phyloP scores from a whole-genome alignment of 768 basidiomycete genomes.

The Paxillus rubicundulus region DNA sequence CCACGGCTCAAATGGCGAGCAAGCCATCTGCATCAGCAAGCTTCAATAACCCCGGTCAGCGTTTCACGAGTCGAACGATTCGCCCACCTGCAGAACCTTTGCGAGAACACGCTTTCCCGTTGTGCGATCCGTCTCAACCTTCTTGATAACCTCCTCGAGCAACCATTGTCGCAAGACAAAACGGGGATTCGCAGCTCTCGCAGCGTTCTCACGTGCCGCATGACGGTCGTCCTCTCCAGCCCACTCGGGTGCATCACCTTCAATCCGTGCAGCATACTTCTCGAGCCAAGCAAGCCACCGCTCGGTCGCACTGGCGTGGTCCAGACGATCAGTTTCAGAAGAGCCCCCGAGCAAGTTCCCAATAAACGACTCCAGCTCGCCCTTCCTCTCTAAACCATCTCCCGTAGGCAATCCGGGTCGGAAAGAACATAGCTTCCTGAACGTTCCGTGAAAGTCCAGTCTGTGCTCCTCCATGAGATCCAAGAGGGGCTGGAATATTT shows the following conservation, averaged over 20 bases:
- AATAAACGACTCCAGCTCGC: conserved; percentile 41
- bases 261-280: conserved; percentile 57
- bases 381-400: conserved; percentile 9
- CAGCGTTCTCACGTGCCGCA: conserved; percentile 45
- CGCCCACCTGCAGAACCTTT: conserved; percentile 75
- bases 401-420: conserved; percentile 36
- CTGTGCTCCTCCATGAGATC: conserved; percentile 66
- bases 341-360: conserved; percentile 44
- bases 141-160: conserved; percentile 85
- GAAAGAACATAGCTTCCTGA: conserved; percentile 72
- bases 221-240: conserved; percentile 37
- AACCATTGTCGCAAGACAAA: conserved; percentile 96
- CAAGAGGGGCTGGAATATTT: conserved; percentile 67
- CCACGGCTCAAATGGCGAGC: conserved; percentile 82
- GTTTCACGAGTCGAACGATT: neutral
- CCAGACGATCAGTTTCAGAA: conserved; percentile 44
- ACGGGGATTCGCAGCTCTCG: conserved; percentile 73
- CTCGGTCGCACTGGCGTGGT: conserved; percentile 42
- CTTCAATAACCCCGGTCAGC: neutral
- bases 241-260: conserved; percentile 51
- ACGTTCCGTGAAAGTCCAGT: conserved; percentile 88
- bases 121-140: conserved; percentile 62
- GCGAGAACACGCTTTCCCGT: conserved; percentile 67
- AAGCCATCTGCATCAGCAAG: conserved; percentile 67
- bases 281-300: conserved; percentile 66